Evolutionary conservation across 345 rosid genomes (phyloP).

Genomic region (Arabidopsis suecica): DNA sequence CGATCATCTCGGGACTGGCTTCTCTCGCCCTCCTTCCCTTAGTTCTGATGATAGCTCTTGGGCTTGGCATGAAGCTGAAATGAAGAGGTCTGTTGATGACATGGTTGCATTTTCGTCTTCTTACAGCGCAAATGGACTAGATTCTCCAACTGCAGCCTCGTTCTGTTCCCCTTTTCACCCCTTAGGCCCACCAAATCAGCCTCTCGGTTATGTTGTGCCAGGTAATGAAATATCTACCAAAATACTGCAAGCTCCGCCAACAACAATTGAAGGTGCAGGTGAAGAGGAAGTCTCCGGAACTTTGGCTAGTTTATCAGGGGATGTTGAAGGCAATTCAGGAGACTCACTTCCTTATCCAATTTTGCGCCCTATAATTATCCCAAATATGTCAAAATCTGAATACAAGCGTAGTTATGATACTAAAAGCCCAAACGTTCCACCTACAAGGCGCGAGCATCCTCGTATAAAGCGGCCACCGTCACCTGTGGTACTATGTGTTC

Average conservation of each 20-base stretch:
- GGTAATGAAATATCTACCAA: conserved; percentile 83
- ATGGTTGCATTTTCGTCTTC: conserved; percentile 97
- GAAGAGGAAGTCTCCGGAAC: conserved; percentile 80
- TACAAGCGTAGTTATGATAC: conserved; percentile 66
- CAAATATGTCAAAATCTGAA: conserved; percentile 76
- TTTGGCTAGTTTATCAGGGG: conserved; percentile 59
- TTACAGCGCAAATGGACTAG: conserved; percentile 87
- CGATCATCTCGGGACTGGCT: conserved; percentile 80
- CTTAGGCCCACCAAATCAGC: conserved; percentile 75
- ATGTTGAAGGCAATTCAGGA: conserved; percentile 70
- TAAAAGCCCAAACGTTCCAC: conserved; percentile 84
- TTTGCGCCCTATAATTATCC: conserved; percentile 91
- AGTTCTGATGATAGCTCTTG: conserved; percentile 99
- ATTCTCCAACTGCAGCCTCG: conserved; percentile 92
- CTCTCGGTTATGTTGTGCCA: conserved; percentile 81
- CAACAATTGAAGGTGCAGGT: conserved; percentile 55
- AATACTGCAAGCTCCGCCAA: conserved; percentile 64
- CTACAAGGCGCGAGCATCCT: conserved; percentile 76
- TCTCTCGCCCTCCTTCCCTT: conserved; percentile 94
- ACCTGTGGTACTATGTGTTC: conserved; percentile 95
- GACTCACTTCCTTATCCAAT: conserved; percentile 86
- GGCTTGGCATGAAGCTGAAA: conserved; percentile 98
- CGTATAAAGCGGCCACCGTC: conserved; percentile 96
- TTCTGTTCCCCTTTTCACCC: conserved; percentile 92
- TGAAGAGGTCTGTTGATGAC: conserved; percentile 94